Base-by-base conservation (phyloP, 768 basidiomycete species). In the Mycena filopes region DNA sequence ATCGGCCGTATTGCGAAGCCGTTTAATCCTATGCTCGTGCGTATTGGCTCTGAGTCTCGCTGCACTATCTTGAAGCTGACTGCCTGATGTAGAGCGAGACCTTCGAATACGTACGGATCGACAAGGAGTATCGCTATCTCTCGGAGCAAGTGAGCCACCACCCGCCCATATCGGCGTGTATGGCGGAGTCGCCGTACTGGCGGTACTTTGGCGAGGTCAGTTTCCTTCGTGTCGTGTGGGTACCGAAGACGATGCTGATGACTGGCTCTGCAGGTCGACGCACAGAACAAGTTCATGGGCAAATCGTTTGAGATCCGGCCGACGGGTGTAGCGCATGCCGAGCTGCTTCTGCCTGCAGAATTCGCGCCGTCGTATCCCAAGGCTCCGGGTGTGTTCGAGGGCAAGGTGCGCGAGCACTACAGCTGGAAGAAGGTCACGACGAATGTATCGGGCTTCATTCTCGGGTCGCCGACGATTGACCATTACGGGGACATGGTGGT, bases 91-190 rank as follows among this genome's bases (percentile, higher is more conserved):
- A 95, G 88, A 87, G 90, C 72, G 96, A 99, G 77, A 96, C 95
- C 3, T 99, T 97, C 70, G 96, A 99, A 77, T 96, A 98, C 73
- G 94, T 93, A 36, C 83, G 92, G 56, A 75, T 93, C 36, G 94
- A 96, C 72, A 92, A 91, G 74, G 86, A 93, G 75, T 99, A 96
- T 75, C 87, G 95, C 36, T 99, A 98, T 73, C 79, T 97, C 38
- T 95, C 94, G 1, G 97, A 99, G 74, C 96, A 99, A 84, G 97
- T 99, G 66, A 95, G 92, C 73, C 96, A 98, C 77, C 97, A 98
- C 77, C 97, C 97, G 7, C 96, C 96, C 0, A 95, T 98, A 53
- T 95, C 94, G 5, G 96, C 96, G 10, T 98, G 96, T 76, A 97
- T 93, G 89, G 93, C 92, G 1, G 96, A 99, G 77, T 89, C 93